Conservation (phyloP, 768 basidiomycete species). For the Kwoniella botswanensis region DNA sequence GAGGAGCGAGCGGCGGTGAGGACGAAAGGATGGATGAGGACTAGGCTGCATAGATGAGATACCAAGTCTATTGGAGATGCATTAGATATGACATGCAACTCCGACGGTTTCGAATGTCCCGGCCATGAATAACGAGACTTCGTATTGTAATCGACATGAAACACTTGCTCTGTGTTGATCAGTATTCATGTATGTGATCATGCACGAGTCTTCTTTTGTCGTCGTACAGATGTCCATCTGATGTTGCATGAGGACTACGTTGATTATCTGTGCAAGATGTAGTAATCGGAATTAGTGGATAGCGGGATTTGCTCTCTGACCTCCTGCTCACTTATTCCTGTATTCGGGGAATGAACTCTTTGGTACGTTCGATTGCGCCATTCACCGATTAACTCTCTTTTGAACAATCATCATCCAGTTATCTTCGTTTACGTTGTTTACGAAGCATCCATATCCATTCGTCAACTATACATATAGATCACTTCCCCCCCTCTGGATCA, state of each 20-base stretch:
- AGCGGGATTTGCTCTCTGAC: too few relatives aligned
- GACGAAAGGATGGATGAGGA: constrained; percentile 81
- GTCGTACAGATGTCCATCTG: too few relatives aligned
- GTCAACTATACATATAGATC: background rate
- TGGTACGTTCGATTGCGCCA: constrained; percentile 9
- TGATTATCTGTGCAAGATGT: background rate
- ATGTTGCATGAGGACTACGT: too few relatives aligned
- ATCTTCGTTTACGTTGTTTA: background rate
- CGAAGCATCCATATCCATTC: background rate
- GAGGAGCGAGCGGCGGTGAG: constrained; percentile 32
- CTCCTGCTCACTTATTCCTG: background rate
- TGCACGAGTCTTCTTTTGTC: too few relatives aligned
- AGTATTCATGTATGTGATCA: too few relatives aligned
- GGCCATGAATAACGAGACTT: too few relatives aligned
- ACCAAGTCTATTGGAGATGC: too few relatives aligned
- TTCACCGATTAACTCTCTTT: background rate
- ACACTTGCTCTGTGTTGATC: too few relatives aligned
- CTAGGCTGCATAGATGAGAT: constrained; percentile 48
- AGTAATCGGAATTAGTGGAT: too few relatives aligned
- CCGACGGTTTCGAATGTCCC: too few relatives aligned
- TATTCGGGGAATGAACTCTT: constrained; percentile 8
- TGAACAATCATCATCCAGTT: background rate
- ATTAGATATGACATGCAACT: background rate
- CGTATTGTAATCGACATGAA: too few relatives aligned
- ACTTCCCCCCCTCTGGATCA: background rate